Conservation (phyloP, 2,329 filamentous ascomycete genomes). For the Allantophomopsis cytisporea region DNA sequence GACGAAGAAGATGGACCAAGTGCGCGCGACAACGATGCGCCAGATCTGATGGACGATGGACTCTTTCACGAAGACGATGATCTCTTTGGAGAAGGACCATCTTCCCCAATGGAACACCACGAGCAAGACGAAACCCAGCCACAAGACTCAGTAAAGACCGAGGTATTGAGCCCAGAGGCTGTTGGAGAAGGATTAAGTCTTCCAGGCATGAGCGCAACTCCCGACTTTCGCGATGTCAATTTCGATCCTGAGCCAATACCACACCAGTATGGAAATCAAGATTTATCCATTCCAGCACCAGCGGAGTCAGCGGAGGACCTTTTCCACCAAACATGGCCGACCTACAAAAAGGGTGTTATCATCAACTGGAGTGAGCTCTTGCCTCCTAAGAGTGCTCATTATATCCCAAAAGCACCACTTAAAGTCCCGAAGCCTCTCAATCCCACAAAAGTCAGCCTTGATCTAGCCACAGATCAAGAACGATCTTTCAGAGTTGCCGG, state of each 20-base stretch:
- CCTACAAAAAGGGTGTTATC: slow-evolving; percentile 61
- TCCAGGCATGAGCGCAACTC: slow-evolving; percentile 8
- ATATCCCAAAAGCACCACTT: slow-evolving; percentile 62
- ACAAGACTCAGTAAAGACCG: slow-evolving; percentile 4
- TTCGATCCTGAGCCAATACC: slow-evolving; percentile 26
- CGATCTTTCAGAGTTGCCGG: slow-evolving; percentile 69
- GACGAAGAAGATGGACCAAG: slow-evolving; percentile 50
- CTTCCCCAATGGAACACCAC: slow-evolving; percentile 14
- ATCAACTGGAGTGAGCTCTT: slow-evolving; percentile 75
- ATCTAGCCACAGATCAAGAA: slow-evolving; percentile 76
- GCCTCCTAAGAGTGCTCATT: slow-evolving; percentile 65
- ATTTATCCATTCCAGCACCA: slow-evolving; percentile 51
- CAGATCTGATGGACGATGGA: slow-evolving; percentile 36
- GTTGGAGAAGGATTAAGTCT: slow-evolving; percentile 8
- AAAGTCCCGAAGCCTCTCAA: slow-evolving; percentile 74
- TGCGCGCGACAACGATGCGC: slow-evolving; percentile 9
- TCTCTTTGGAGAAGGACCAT: slow-evolving; percentile 48
- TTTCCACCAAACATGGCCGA: slow-evolving; percentile 68
- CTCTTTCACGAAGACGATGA: slow-evolving; percentile 47
- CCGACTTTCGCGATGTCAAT: slow-evolving; percentile 25
- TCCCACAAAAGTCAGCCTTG: slow-evolving; percentile 78
- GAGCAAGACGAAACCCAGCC: slow-evolving; percentile 10
- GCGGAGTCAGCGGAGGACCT: slow-evolving; percentile 63
- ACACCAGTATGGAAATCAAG: slow-evolving; percentile 32
- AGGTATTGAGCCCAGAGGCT: slow-evolving; percentile 3